Conservation (phyloP, 139 green algal species). For the Spirogloea muscicola region DNA sequence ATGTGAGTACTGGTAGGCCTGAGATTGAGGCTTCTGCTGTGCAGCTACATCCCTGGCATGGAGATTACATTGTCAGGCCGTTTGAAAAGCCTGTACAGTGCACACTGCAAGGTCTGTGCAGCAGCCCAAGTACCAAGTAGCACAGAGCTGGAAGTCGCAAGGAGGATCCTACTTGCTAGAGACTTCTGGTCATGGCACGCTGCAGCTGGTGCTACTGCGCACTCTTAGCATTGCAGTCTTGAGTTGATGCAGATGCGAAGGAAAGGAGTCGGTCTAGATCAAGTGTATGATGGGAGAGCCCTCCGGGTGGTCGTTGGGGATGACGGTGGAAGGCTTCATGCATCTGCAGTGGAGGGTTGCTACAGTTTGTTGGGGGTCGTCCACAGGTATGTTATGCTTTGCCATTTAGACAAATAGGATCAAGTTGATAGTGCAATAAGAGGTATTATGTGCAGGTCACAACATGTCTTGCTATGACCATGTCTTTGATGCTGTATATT, state of each 20-base stretch:
- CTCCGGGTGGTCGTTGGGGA: constrained; percentile 88
- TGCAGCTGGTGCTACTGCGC: not conserved
- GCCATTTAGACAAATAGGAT: not conserved
- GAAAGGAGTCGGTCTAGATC: constrained; percentile 67
- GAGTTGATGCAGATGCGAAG: constrained; percentile 47
- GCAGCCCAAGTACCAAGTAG: not conserved
- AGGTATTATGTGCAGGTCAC: no score
- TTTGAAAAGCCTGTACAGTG: constrained; percentile 84
- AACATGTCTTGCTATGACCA: no score
- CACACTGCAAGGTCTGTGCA: constrained; percentile 77
- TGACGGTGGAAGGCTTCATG: constrained; percentile 47
- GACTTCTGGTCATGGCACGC: no score
- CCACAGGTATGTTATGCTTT: constrained; percentile 52
- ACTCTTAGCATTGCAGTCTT: not conserved
- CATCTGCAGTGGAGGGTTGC: constrained; percentile 63
- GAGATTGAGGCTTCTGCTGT: not conserved
- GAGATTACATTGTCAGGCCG: constrained; percentile 71
- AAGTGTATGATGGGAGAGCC: constrained; percentile 85
- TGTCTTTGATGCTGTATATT: not conserved
- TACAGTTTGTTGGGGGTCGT: constrained; percentile 77
- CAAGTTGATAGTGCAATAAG: not conserved
- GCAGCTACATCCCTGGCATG: constrained; percentile 57
- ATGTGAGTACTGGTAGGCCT: no score
- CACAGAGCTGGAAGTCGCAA: not conserved
- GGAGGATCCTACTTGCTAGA: not conserved